Evolutionary conservation across 2,329 filamentous ascomycete genomes (phyloP), one percentile per base, ranked within the genome.

Genomic region (Scedosporium dehoogii): DNA sequence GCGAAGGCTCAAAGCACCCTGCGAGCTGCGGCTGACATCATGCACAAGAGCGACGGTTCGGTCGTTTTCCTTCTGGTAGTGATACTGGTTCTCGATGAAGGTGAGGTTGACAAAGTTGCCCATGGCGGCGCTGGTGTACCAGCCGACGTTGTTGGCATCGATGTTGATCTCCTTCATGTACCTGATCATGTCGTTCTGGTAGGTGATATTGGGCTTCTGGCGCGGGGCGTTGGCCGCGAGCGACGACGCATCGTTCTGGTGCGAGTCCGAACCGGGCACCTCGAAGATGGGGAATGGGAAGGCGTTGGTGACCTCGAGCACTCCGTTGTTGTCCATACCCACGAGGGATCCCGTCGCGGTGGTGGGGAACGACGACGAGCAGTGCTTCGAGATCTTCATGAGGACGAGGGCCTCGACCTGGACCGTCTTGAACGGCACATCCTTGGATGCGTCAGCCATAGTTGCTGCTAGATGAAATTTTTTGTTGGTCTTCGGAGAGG

Each of bases 71-170:
- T 91, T 94, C 81, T 99, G 94, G 81, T 96, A 97, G 80, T 92
- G 90, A 78, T 87, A 92, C 77, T 97, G 92, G 81, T 97, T 99
- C 84, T 99, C 94, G 76, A 99, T 90, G 73, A 96, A 92, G 81
- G 89, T 90, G 73, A 89, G 76, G 81, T 92, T 97, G 81, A 97
- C 84, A 70, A 97, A 97, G 82, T 96, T 97, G 76, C 94, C 94
- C 90, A 99, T 96, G 76, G 92, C 96, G 66, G 92, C 91, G 79
- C 92, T 97, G 64, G 92, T 97, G 80, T 99, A 99, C 92, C 92
- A 99, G 71, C 94, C 94, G 64, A 96, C 91, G 71, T 91, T 96
- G 81, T 97, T 96, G 68, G 94, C 94, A 75, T 99, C 94, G 64
- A 97, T 90, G 75, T 97, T 99, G 72, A 99, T 94, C 78, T 97